Percentiles rank a stretch among this genome's conserved stretches.
These are phyloP conservation scores for Sorghum bicolor DNA, from an alignment of 176 grass and related monocot genomes.

Conservation along the genomic window DNA sequence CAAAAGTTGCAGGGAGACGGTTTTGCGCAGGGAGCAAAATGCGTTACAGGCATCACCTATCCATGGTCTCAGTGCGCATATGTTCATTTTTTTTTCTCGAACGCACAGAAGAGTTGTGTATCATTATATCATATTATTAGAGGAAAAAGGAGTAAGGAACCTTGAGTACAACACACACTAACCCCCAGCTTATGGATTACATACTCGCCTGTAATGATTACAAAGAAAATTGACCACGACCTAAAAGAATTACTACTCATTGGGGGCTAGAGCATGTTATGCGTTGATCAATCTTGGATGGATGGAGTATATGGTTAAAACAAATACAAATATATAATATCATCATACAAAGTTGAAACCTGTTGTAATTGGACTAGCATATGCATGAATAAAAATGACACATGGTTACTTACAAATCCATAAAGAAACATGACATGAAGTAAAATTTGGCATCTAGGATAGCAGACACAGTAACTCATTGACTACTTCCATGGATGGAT, in stretches of 20 bases:
- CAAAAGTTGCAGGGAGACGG: neutral
- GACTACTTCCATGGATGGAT: neutral
- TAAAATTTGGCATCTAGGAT: neutral
- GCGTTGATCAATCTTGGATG: neutral
- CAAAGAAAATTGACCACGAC: neutral
- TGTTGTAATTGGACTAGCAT: neutral
- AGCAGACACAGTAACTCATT: constrained; percentile 1
- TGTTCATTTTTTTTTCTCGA: neutral
- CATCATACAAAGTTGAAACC: neutral
- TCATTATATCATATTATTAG: neutral
- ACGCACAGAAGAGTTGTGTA: neutral
- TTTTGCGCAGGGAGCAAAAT: neutral
- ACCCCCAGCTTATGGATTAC: neutral
- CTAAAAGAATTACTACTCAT: neutral
- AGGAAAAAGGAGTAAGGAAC: neutral
- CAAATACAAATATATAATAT: neutral
- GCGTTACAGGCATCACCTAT: neutral
- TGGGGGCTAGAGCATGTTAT: neutral
- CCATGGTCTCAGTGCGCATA: neutral
- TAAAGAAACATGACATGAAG: neutral
- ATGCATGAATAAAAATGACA: constrained; percentile 6
- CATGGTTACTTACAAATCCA: neutral
- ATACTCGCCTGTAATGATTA: neutral
- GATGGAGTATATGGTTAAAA: no score
- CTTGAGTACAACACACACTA: neutral